Evolutionary conservation across 2,329 filamentous ascomycete genomes (phyloP), one percentile per base, ranked within the genome.

Genomic region (Alternaria sp.): DNA sequence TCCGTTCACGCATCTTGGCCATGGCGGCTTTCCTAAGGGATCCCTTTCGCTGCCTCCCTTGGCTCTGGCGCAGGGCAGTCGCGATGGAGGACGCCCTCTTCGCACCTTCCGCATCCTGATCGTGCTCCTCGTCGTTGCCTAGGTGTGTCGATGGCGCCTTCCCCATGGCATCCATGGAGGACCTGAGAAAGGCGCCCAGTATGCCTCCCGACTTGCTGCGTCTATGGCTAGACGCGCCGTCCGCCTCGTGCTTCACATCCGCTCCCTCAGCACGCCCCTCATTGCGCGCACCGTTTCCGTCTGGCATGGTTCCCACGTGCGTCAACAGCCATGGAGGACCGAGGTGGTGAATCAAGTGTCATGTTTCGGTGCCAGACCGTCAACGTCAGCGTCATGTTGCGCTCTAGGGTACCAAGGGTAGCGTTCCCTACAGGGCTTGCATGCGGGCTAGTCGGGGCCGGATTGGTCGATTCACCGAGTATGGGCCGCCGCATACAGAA

Each of bases 11-110:
- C 68, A 74, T 71, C 68, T 90, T 90, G 66, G 91, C 91, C 53
- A 97, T 84, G 25, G 93, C 94, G 11, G 92, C 93, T 80, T 97
- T 97, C 63, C 94, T 88, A 77, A 97, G 84, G 11, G 94, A 97
- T 5, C 93, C 94, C 76, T 92, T 92, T 63, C 94, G 88, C 72
- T 90, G 89, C 59, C 93, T 85, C 30, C 72, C 74, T 77, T 85
- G 84, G 59, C 77, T 86, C 62, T 85, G 83, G 60, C 71, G 85
- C 55, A 85, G 76, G 25, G 82, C 83, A 61, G 67, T 72, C 21
- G 71, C 71, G 49, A 78, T 68, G 49, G 75, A 67, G 20, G 69
- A 67, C 26, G 58, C 72, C 49, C 58, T 67, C 62, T 68, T 67
- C 10, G 63, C 37, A 55, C 66, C 56, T 49, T 81, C 77, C 55